These are phyloP conservation scores for Phytophthora pisi DNA, from an alignment of 352 stramenopile genomes.

Conservation along the genomic window DNA sequence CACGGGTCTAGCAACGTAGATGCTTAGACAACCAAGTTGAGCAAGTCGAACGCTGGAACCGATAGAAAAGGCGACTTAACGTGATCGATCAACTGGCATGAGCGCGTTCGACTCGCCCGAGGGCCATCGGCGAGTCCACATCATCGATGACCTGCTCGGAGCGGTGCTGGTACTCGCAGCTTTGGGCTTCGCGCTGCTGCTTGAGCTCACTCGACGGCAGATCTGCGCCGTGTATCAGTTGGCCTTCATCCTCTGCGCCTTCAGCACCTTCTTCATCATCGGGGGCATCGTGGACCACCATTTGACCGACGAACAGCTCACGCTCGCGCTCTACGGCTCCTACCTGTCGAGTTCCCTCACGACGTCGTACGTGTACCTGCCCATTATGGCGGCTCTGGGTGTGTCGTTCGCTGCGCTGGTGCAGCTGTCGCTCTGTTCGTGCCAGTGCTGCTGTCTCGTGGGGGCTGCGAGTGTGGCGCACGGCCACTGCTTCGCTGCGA, in stretches of 20 bases:
- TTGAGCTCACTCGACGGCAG: conserved; percentile 75
- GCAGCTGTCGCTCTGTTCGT: conserved; percentile 63
- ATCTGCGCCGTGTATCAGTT: conserved; percentile 77
- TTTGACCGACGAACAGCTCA: conserved; percentile 73
- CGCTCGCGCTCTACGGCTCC: conserved; percentile 66
- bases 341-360: conserved; percentile 53
- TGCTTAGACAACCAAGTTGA: conserved; percentile 15
- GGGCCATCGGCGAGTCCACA: conserved; percentile 53
- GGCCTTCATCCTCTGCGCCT: conserved; percentile 61
- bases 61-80: not conserved
- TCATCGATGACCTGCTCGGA: conserved; percentile 80
- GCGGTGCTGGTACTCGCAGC: conserved; percentile 64
- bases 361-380: conserved; percentile 73
- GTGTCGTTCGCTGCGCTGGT: conserved; percentile 49
- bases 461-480: conserved; percentile 42
- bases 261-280: conserved; percentile 63
- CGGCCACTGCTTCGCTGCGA: conserved; percentile 50
- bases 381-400: conserved; percentile 39
- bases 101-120: conserved; percentile 24
- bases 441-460: conserved; percentile 72
- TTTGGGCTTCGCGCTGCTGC: conserved; percentile 46
- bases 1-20: not conserved
- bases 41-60: conserved; percentile 14
- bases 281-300: conserved; percentile 78
- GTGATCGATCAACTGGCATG: conserved; percentile 13